Percentiles rank a stretch among this genome's conserved stretches.
These are phyloP conservation scores for Lepidium sativum DNA, from an alignment of 345 rosid genomes.

Conservation along the genomic window DNA sequence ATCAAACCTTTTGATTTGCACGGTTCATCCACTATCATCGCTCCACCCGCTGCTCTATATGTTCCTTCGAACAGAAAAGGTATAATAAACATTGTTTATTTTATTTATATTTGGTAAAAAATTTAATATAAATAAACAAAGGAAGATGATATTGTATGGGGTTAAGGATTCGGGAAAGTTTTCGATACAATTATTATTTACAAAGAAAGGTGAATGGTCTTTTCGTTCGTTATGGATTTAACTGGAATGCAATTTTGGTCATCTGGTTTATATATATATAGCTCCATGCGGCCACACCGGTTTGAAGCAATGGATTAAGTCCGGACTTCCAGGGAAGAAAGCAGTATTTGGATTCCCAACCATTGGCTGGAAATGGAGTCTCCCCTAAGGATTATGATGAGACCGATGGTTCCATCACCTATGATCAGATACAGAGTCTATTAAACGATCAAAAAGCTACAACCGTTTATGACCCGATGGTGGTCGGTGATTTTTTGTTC, in stretches of 20 bases:
- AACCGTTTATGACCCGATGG: conserved; percentile 27
- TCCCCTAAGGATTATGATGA: too few relatives aligned
- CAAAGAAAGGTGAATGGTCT: too few relatives aligned
- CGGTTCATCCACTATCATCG: conserved; percentile 31
- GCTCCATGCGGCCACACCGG: too few relatives aligned
- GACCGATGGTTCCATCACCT: too few relatives aligned
- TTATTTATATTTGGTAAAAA: too few relatives aligned
- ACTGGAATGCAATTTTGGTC: too few relatives aligned
- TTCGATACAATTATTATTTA: too few relatives aligned
- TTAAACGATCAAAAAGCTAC: conserved; percentile 1
- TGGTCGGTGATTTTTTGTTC: conserved; percentile 41
- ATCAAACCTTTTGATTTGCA: conserved; percentile 49
- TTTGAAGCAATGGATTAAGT: conserved; percentile 46
- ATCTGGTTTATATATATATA: too few relatives aligned
- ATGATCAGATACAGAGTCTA: too few relatives aligned
- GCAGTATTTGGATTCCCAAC: conserved; percentile 52
- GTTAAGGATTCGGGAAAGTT: too few relatives aligned
- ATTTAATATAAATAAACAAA: not conserved
- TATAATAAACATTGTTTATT: not conserved
- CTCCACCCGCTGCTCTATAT: conserved; percentile 49
- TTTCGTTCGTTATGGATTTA: too few relatives aligned
- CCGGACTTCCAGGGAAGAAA: conserved; percentile 34
- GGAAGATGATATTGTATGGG: too few relatives aligned
- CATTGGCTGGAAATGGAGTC: not conserved
- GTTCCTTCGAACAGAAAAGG: conserved; percentile 32